Base-by-base conservation (phyloP, 116 monocot species). In the Cymodocea nodosa region DNA sequence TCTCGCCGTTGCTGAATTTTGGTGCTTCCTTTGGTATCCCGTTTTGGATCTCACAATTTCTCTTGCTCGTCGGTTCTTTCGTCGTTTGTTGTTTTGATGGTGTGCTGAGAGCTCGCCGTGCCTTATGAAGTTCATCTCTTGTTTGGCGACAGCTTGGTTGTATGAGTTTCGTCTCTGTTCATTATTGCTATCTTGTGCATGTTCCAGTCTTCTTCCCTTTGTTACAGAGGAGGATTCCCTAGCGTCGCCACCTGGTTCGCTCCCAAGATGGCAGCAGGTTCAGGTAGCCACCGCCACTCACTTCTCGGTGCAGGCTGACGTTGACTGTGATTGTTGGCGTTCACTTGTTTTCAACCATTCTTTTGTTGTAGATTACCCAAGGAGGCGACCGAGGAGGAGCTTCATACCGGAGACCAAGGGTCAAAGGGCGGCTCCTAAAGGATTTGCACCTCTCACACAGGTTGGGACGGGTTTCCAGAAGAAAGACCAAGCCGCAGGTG, bases 361-460 rank as follows among this genome's bases (percentile, higher is more conserved):
- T 9, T 62, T 68, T n/a, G 19, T 66, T 79, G 36, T 71, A 97
- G 97, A 78, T 17, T 76, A 81, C 67, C 72, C 76, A 22, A 80
- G 70, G 60, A 77, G 81, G 60, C 84, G 84, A 6, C 70, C 59
- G 15, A 87, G 76, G 66, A 95, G 71, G 68, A 83, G 70, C 54
- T 71, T 70, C 11, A 49, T 75, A 54, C 82, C 83, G 16, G 81
- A 79, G 68, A 84, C 70, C 14, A 85, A 75, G 67, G 51, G 59
- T 23, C 54, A 74, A 56, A 13, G 3, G 30, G 30, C 12, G 8
- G 24, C 71, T 56, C 75, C 79, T 53, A 89, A 81, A 54, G 84
- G 87, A 34, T 82, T 84, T 72, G 66, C 64, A 10, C 78, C 80
- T 60, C 73, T 59, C 56, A 72, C 78, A 6, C 77, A 72, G 30